Conservation (phyloP, 805 yeast genomes). For the Candida bentonensis region DNA sequence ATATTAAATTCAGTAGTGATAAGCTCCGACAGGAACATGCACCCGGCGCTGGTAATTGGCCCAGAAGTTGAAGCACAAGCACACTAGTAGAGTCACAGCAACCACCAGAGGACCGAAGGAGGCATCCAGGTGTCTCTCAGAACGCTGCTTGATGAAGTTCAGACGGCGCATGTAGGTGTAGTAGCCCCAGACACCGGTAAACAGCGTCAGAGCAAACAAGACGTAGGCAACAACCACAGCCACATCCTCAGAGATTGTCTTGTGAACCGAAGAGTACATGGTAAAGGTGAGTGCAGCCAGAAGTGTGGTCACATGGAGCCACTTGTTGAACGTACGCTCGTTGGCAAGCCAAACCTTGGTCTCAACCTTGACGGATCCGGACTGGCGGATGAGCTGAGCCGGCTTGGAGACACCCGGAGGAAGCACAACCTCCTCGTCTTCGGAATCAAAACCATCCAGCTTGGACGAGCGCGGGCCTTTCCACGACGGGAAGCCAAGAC, state of each 20-base stretch:
- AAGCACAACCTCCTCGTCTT: conserved; percentile 70
- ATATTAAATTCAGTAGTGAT: not conserved
- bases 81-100: conserved; percentile 50
- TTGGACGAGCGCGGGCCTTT: conserved; percentile 9
- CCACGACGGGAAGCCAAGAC: conserved; percentile 17
- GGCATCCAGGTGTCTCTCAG: conserved; percentile 79
- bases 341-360: conserved; percentile 98
- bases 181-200: conserved; percentile 85
- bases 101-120: conserved; percentile 79
- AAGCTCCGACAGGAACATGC: not conserved
- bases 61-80: conserved; percentile 58
- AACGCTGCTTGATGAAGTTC: conserved; percentile 60
- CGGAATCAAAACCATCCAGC: conserved; percentile 43
- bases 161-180: conserved; percentile 58
- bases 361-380: conserved; percentile 88
- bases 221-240: conserved; percentile 64
- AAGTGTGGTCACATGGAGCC: conserved; percentile 83
- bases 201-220: conserved; percentile 68
- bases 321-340: conserved; percentile 90
- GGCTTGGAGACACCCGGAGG: conserved; percentile 90
- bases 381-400: conserved; percentile 59
- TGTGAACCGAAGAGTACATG: conserved; percentile 59
- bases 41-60: conserved; percentile 35
- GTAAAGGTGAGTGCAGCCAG: conserved; percentile 76
- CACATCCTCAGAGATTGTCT: conserved; percentile 39